Conservation (phyloP, 129 eudicot genomes). For the Arctium lappa region DNA sequence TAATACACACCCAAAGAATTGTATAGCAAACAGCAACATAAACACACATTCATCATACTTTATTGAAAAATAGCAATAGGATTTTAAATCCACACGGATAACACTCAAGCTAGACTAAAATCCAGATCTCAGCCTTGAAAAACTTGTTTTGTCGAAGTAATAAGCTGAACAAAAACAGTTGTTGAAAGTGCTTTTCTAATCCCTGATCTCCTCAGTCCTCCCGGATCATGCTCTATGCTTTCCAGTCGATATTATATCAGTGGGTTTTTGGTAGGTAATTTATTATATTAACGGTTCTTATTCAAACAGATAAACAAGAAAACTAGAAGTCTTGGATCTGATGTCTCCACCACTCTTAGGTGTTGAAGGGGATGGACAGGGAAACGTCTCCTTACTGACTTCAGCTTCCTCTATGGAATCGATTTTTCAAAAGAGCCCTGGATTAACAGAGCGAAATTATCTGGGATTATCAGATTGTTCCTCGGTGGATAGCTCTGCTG, state of each 20-base stretch:
- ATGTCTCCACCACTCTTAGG: conserved; percentile 77
- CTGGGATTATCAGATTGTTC: conserved; percentile 81
- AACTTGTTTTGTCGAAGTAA: neutral
- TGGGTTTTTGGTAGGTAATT: neutral
- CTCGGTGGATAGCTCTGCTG: conserved; percentile 64
- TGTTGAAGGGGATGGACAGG: conserved; percentile 59
- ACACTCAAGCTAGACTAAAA: neutral
- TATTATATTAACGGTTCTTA: neutral
- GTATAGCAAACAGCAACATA: neutral
- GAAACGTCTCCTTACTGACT: conserved; percentile 41
- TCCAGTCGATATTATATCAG: neutral
- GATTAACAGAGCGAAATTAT: conserved; percentile 65
- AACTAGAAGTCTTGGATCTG: conserved; percentile 20
- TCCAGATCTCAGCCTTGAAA: conserved; percentile 23
- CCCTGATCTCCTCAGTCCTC: neutral
- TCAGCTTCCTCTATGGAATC: conserved; percentile 54
- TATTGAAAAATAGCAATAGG: neutral
- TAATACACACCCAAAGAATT: neutral
- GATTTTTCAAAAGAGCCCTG: conserved; percentile 35
- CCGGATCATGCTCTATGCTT: neutral
- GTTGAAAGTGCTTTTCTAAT: neutral
- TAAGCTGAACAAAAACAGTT: neutral
- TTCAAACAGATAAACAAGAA: conserved; percentile 27
- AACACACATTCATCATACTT: conserved; percentile 1
- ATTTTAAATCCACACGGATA: neutral